These are phyloP conservation scores for Hypericum perforatum DNA, from an alignment of 345 rosid species.

Conservation along the genomic window DNA sequence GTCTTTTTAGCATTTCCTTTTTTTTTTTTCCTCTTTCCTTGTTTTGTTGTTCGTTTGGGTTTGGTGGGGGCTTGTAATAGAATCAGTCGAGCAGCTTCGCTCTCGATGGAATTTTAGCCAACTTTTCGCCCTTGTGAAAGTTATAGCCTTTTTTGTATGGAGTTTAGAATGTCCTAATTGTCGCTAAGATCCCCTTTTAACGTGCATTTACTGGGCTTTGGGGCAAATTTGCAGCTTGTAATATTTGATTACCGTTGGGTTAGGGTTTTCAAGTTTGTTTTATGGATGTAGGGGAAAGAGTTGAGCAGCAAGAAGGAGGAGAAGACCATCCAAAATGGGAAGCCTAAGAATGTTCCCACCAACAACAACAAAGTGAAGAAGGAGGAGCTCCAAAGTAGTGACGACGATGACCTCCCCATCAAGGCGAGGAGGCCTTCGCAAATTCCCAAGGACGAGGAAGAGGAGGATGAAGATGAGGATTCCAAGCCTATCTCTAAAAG, in stretches of 20 bases:
- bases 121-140: neutral
- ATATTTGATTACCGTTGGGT: too few species aligned
- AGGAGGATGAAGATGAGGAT: constrained; percentile 27
- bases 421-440: constrained; percentile 6
- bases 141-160: neutral
- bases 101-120: too few species aligned
- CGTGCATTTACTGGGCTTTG: too few species aligned
- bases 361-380: constrained; percentile 45
- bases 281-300: too few species aligned
- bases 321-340: too few species aligned
- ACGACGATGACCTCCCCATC: constrained; percentile 8
- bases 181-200: too few species aligned
- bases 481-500: constrained; percentile 36
- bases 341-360: too few species aligned
- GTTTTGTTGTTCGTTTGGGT: neutral
- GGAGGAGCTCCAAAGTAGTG: constrained; percentile 27
- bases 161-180: too few species aligned
- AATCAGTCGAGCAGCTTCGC: too few species aligned
- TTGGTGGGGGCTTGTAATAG: too few species aligned
- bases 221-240: too few species aligned
- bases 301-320: constrained; percentile 16
- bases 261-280: too few species aligned
- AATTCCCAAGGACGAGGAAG: constrained; percentile 9
- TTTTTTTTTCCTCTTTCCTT: neutral
- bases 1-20: neutral